phyloP scores from a whole-genome alignment of 75 land plant genomes.

The Chamaecyparis obtusa region DNA sequence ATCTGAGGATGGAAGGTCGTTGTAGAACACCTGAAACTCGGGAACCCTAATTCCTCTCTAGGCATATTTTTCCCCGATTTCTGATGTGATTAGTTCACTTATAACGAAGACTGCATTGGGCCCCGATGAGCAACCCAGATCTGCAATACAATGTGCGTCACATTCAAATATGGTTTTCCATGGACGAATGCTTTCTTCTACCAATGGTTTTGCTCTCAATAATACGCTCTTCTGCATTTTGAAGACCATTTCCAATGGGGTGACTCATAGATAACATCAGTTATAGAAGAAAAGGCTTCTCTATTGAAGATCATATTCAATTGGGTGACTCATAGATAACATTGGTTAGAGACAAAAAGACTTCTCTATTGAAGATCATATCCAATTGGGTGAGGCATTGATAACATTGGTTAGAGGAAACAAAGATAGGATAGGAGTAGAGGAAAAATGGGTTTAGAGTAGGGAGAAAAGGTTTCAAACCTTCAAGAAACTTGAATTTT shows the following conservation, averaged over 20 bases:
- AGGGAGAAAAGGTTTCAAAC: not conserved
- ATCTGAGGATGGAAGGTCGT: slow-evolving; percentile 19
- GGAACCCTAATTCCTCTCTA: slow-evolving; percentile 11
- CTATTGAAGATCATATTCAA: no score
- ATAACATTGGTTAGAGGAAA: no score
- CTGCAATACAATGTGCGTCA: slow-evolving; percentile 28
- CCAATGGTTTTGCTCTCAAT: not conserved
- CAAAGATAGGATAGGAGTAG: no score
- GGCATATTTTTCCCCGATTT: slow-evolving; percentile 12
- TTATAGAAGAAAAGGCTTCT: no score
- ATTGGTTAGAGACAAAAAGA: no score
- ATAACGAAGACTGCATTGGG: slow-evolving; percentile 41
- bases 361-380: no score
- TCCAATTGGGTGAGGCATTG: no score
- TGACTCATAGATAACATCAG: no score
- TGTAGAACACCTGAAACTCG: slow-evolving; percentile 40
- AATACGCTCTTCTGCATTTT: not conserved
- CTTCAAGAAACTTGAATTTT: slow-evolving; percentile 27
- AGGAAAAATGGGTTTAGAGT: no score
- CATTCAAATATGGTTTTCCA: not conserved
- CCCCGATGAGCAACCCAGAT: slow-evolving; percentile 64
- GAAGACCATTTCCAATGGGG: no score
- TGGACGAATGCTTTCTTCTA: slow-evolving; percentile 5
- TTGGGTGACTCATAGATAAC: no score
- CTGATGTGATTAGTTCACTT: slow-evolving; percentile 20